Conservation (phyloP, 2,329 filamentous ascomycete genomes). For the Trichoderma sp. region DNA sequence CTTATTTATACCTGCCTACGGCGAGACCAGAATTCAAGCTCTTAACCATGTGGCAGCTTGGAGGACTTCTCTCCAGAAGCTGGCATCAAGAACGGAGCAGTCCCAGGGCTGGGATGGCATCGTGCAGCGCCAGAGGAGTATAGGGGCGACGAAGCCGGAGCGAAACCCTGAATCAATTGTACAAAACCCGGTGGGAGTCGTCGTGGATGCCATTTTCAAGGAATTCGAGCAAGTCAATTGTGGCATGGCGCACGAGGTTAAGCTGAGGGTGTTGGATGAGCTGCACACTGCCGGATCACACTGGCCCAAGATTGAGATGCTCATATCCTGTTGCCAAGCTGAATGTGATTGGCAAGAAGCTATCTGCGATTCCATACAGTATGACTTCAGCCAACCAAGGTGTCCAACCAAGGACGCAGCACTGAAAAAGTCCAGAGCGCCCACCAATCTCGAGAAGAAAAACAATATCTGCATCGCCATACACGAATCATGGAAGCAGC, state of each 20-base stretch:
- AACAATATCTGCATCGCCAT: slow-evolving; percentile 22
- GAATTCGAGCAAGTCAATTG: slow-evolving; percentile 25
- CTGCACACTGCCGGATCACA: neutral
- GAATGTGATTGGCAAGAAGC: slow-evolving; percentile 25
- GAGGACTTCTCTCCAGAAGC: neutral
- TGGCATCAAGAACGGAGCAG: neutral
- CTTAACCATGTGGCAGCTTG: neutral
- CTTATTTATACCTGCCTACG: neutral
- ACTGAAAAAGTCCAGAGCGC: neutral
- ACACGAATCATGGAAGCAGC: slow-evolving; percentile 9
- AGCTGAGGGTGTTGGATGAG: slow-evolving; percentile 22
- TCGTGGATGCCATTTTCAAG: slow-evolving; percentile 23
- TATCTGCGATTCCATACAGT: slow-evolving; percentile 19
- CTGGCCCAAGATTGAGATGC: slow-evolving; percentile 15
- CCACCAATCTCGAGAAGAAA: neutral
- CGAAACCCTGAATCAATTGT: too few relatives aligned
- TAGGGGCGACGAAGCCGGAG: too few relatives aligned
- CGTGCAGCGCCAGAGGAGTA: neutral
- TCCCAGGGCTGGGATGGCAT: neutral
- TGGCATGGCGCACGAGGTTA: slow-evolving; percentile 12
- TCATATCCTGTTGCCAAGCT: slow-evolving; percentile 25
- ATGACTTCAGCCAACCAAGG: neutral
- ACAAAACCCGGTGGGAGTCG: slow-evolving; percentile 18
- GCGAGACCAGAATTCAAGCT: neutral
- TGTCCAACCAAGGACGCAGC: neutral